Percentiles rank a stretch among this genome's conserved stretches.
Conservation (phyloP, 163 green algal genomes). For the Scenedesmus sp. region DNA sequence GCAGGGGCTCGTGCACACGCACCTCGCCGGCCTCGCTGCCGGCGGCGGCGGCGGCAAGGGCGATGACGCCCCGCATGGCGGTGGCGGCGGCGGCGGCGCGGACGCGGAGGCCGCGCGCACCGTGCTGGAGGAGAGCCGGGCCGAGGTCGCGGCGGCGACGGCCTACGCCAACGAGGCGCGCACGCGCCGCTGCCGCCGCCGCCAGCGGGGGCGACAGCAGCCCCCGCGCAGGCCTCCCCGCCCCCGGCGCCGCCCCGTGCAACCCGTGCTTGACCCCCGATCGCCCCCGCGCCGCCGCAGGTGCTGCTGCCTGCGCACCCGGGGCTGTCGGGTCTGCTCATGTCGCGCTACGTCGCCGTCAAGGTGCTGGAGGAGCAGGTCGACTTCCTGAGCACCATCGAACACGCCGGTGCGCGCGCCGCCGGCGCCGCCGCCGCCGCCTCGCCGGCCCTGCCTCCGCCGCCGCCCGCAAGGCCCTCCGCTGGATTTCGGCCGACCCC, state of each 20-base stretch:
- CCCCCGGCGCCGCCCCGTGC: too few species aligned
- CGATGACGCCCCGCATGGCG: background rate
- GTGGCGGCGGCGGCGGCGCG: background rate
- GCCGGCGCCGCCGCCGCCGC: background rate
- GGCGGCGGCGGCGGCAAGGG: background rate
- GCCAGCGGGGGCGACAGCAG: too few species aligned
- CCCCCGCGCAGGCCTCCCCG: too few species aligned
- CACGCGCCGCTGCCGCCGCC: slow-evolving; percentile 20
- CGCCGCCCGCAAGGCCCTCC: too few species aligned
- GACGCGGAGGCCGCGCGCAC: background rate
- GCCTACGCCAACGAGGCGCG: slow-evolving; percentile 8
- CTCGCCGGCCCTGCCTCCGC: too few species aligned
- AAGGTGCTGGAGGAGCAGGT: slow-evolving; percentile 26
- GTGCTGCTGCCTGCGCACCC: slow-evolving; percentile 31
- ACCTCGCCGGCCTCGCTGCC: background rate
- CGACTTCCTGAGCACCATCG: slow-evolving; percentile 2
- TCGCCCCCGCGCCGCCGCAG: slow-evolving; percentile 9
- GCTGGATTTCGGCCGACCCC: too few species aligned
- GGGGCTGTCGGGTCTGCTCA: background rate
- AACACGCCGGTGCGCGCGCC: slow-evolving; percentile 8
- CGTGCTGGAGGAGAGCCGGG: slow-evolving; percentile 21
- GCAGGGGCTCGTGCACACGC: slow-evolving; percentile 9
- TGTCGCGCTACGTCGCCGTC: slow-evolving; percentile 8
- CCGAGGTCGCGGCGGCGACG: slow-evolving; percentile 8
- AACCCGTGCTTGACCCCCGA: too few species aligned